Evolutionary conservation across 495 filamentous ascomycete species (phyloP), one percentile per base, ranked within the genome.

Genomic region (Baudoinia panamericana): DNA sequence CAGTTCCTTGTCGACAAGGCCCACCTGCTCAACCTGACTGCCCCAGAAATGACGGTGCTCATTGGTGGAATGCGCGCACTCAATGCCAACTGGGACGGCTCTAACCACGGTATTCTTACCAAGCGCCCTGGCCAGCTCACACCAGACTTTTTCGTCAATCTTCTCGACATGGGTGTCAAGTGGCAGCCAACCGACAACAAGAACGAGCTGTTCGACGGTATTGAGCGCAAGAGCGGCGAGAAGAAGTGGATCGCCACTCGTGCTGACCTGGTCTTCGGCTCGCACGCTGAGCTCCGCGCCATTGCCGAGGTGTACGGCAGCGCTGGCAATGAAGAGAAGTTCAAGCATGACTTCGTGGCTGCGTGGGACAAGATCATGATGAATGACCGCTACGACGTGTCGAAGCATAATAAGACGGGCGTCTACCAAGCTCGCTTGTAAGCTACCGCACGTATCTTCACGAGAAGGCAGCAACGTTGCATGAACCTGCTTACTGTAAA

Each of bases 71-170:
- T 83, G 25, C 76, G 78, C 43, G 66, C 62, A 6, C 66, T 83
- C 32, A 70, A 72, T 51, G 60, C 68, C 55, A 83, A 82, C 66
- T 78, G 66, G 52, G 72, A 81, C 47, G 72, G 75, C 38, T 78
- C 74, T 11, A 41, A 56, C 23, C 52, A 67, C 41, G 78, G 78
- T 30, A 70, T 82, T 12, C 63, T 83, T 52, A 83, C 78, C 41
- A 58, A 63, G 43, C 62, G 59, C 13, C 74, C 77, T 0, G 78
- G 78, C 36, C 58, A 70, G 54, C 69, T 83, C 44, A 78, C 73
- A 57, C 80, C 78, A 55, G 78, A 83, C 63, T 83, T 77, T 67
- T 83, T 83, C 54, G 69, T 76, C 55, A 81, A 82, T 64, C 66
- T 83, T 19, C 64, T 83, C 9, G 78, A 83, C 54, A 68, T 68